phyloP scores from a whole-genome alignment of 352 stramenopile genomes.

The Pythium biforme region DNA sequence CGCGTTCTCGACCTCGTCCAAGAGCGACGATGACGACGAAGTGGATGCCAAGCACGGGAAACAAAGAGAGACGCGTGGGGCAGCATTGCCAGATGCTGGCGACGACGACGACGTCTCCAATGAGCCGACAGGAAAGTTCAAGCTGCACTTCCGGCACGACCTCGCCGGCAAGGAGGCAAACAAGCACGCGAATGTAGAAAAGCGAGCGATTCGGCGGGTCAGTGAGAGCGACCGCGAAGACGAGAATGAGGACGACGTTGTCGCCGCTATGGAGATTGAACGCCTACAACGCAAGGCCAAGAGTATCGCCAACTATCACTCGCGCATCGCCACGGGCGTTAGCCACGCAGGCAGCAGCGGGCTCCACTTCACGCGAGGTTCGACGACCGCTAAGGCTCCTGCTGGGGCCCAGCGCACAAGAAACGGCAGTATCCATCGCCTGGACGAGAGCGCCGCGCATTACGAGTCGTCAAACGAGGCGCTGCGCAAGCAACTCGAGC shows the following conservation, averaged over 20 bases:
- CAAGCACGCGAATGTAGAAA: not conserved
- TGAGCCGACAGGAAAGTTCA: conserved; percentile 5
- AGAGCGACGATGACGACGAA: conserved; percentile 19
- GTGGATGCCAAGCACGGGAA: not conserved
- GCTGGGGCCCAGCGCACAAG: not conserved
- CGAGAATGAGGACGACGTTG: not conserved
- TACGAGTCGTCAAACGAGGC: conserved; percentile 59
- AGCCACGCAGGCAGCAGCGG: not conserved
- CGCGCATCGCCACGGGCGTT: conserved; percentile 11
- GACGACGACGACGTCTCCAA: not conserved
- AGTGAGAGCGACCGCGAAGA: not conserved
- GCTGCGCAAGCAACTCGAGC: conserved; percentile 62
- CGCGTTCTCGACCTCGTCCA: conserved; percentile 23
- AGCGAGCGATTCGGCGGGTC: not conserved
- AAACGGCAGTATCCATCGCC: conserved; percentile 19
- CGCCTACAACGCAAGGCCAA: conserved; percentile 25
- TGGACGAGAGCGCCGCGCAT: conserved; percentile 37
- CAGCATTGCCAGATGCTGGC: not conserved
- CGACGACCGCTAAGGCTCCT: not conserved
- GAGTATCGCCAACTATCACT: conserved; percentile 24
- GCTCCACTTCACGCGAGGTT: not conserved
- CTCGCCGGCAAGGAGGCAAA: not conserved
- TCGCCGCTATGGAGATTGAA: conserved; percentile 11
- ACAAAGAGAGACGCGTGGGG: not conserved
- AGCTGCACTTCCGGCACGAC: conserved; percentile 12